A percentile compares a stretch with the other conserved stretches of the same genome.
These are phyloP conservation scores for Eimeria necatrix DNA, from an alignment of 169 alveolate species.

Conservation along the genomic window DNA sequence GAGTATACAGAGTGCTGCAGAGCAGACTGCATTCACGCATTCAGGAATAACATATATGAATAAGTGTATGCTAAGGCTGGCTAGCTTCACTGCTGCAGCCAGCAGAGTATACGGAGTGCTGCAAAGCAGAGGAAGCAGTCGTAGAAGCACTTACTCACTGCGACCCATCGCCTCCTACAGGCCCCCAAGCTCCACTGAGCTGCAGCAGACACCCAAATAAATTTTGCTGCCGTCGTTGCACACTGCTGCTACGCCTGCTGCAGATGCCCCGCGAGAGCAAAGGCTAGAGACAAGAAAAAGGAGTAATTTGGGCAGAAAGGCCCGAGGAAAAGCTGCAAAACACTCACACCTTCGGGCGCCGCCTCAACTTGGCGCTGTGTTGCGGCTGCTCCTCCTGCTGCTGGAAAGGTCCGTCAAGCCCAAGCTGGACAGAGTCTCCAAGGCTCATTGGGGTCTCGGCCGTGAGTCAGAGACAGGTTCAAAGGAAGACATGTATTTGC, in stretches of 20 bases:
- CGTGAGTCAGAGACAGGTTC: too few relatives aligned
- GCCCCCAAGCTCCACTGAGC: background rate
- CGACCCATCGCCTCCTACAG: conserved; percentile 11
- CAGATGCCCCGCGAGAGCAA: too few relatives aligned
- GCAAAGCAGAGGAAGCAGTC: background rate
- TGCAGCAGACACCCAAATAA: background rate
- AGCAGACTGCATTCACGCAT: too few relatives aligned
- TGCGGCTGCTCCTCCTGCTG: conserved; percentile 12
- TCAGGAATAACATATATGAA: too few relatives aligned
- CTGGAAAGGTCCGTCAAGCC: background rate
- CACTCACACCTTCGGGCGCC: too few relatives aligned
- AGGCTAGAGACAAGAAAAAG: too few relatives aligned
- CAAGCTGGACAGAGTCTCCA: background rate
- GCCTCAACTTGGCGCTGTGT: too few relatives aligned
- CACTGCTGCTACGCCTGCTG: too few relatives aligned
- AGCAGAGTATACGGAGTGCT: background rate
- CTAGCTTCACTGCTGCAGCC: background rate
- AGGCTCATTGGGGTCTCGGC: too few relatives aligned
- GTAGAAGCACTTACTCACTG: background rate
- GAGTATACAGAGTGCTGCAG: background rate
- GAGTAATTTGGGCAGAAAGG: background rate
- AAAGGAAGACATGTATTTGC: too few relatives aligned
- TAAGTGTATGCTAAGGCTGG: too few relatives aligned
- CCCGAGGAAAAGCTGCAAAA: background rate
- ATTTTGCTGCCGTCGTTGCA: too few relatives aligned